A percentile compares a stretch with the other conserved stretches of the same genome.
Evolutionary conservation across 1,139 yeast species (phyloP).

Genomic region (Protomyces macrosporus): DNA sequence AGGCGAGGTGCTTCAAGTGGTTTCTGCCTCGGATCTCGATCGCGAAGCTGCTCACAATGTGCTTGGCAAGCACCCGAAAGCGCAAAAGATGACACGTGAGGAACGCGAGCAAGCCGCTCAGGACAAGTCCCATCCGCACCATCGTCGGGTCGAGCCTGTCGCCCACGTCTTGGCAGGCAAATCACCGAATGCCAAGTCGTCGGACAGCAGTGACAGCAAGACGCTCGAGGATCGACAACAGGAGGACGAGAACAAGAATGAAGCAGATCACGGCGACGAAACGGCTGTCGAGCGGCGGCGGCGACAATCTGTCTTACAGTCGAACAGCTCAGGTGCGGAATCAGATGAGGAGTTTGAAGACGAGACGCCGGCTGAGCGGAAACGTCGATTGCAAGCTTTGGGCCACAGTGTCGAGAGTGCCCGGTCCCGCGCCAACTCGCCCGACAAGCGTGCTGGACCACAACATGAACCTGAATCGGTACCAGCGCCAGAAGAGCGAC

Average conservation of each 20-base stretch:
- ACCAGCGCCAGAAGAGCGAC: background rate
- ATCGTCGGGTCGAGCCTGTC: background rate
- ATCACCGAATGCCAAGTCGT: background rate
- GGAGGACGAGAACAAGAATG: background rate
- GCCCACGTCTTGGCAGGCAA: background rate
- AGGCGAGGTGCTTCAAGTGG: slow-evolving; percentile 84
- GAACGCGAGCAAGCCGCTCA: slow-evolving; percentile 33
- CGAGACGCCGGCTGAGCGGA: slow-evolving; percentile 32
- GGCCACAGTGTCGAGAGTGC: slow-evolving; percentile 15
- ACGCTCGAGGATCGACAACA: background rate
- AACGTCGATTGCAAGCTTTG: slow-evolving; percentile 30
- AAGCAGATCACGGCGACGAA: slow-evolving; percentile 43
- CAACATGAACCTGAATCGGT: background rate
- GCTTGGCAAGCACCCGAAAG: slow-evolving; percentile 4
- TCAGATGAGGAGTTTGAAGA: slow-evolving; percentile 34
- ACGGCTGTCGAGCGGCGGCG: slow-evolving; percentile 68
- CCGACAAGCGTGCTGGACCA: background rate
- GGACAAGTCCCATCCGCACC: slow-evolving; percentile 16
- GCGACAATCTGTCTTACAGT: slow-evolving; percentile 76
- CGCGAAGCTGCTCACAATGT: slow-evolving; percentile 31
- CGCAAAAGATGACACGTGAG: slow-evolving; percentile 15
- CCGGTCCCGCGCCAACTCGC: background rate
- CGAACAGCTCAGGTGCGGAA: slow-evolving; percentile 40
- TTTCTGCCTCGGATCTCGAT: slow-evolving; percentile 40
- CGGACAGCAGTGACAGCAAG: background rate